A percentile compares a stretch with the other conserved stretches of the same genome.
Evolutionary conservation across 2,329 filamentous ascomycete species (phyloP).

Genomic region (Orbilia ellipsospora): DNA sequence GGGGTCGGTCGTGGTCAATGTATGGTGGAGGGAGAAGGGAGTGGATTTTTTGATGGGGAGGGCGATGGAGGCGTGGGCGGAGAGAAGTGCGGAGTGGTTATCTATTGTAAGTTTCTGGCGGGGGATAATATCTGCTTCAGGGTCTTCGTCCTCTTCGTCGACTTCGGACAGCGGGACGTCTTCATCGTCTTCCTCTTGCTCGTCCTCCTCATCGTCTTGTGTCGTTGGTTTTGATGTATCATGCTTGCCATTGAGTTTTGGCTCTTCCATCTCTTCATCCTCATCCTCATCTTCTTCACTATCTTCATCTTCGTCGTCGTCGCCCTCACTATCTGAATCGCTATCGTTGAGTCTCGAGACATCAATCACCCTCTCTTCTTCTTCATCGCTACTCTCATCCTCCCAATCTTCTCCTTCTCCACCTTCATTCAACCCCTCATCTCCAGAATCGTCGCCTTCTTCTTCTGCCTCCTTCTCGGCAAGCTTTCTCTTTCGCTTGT

Average conservation of each 20-base stretch:
- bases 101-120: constrained; percentile 97
- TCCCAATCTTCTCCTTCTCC: constrained; percentile 64
- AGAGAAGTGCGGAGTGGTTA: constrained; percentile 86
- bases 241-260: constrained; percentile 61
- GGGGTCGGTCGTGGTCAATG: constrained; percentile 74
- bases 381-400: constrained; percentile 59
- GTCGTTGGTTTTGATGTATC: constrained; percentile 59
- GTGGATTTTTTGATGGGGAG: constrained; percentile 73
- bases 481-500: constrained; percentile 65
- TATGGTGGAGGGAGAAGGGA: constrained; percentile 85
- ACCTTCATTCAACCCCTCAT: constrained; percentile 56
- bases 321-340: constrained; percentile 49
- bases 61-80: constrained; percentile 81
- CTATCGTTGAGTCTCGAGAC: constrained; percentile 60
- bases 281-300: constrained; percentile 58
- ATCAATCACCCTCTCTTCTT: constrained; percentile 59
- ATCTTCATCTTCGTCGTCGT: constrained; percentile 58
- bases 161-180: constrained; percentile 91
- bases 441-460: constrained; percentile 60
- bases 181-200: constrained; percentile 79
- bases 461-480: constrained; percentile 61
- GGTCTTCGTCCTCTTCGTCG: constrained; percentile 71
- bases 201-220: constrained; percentile 71
- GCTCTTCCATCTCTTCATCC: constrained; percentile 61
- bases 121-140: constrained; percentile 85